Percentiles rank a stretch among this genome's conserved stretches.
Evolutionary conservation across 192 early-diverging fungal genomes (phyloP).

Genomic region (Podila verticillata): DNA sequence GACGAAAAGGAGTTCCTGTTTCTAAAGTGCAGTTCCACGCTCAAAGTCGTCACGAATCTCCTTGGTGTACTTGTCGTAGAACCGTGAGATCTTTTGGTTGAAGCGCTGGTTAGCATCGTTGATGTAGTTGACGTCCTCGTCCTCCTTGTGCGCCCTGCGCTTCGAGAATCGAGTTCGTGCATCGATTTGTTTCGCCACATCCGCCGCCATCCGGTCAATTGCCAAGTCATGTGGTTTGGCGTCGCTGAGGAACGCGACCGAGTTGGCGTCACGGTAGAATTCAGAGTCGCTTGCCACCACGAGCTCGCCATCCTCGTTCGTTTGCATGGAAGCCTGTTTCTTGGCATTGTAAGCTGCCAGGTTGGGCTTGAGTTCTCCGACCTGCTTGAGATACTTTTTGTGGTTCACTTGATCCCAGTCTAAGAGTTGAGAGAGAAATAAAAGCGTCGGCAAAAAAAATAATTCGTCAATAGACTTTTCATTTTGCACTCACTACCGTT

Average conservation of each 20-base stretch:
- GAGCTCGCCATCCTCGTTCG: slow-evolving; percentile 49
- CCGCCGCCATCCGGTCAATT: slow-evolving; percentile 73
- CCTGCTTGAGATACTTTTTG: slow-evolving; percentile 87
- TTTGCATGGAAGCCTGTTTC: slow-evolving; percentile 59
- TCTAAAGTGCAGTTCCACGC: slow-evolving; percentile 81
- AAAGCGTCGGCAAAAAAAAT: not conserved
- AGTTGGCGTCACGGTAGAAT: slow-evolving; percentile 76
- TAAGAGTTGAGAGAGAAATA: slow-evolving; percentile 23
- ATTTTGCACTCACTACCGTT: too few relatives aligned
- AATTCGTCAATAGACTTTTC: not conserved
- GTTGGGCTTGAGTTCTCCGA: slow-evolving; percentile 87
- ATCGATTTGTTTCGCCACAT: slow-evolving; percentile 80
- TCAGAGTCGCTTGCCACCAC: slow-evolving; percentile 49
- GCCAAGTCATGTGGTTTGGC: slow-evolving; percentile 70
- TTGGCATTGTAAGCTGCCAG: slow-evolving; percentile 76
- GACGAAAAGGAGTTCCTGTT: not conserved
- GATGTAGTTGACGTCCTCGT: slow-evolving; percentile 95
- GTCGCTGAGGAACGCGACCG: slow-evolving; percentile 69
- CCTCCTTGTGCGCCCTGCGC: slow-evolving; percentile 72
- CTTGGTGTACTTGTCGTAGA: slow-evolving; percentile 94
- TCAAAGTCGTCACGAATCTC: slow-evolving; percentile 92
- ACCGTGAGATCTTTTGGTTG: slow-evolving; percentile 95
- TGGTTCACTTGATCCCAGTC: slow-evolving; percentile 86
- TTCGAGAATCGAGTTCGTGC: slow-evolving; percentile 73
- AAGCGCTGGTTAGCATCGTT: slow-evolving; percentile 96